These are phyloP conservation scores for Carnegiea gigantea DNA, from an alignment of 179 eudicot genomes.

Conservation along the genomic window DNA sequence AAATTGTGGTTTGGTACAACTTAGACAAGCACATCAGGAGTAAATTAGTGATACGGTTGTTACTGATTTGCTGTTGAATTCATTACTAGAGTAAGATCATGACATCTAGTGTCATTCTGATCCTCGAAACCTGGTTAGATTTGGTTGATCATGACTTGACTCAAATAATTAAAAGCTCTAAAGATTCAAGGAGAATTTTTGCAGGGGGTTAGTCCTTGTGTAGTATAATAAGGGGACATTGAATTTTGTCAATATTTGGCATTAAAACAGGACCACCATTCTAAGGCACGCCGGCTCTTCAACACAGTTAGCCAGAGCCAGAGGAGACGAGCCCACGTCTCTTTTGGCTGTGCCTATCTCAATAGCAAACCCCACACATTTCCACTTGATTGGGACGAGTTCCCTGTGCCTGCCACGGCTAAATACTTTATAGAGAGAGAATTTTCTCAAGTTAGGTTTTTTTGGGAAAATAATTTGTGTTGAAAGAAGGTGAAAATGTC, in stretches of 20 bases:
- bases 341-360: conserved; percentile 22
- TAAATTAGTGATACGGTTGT: too few species aligned
- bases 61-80: too few species aligned
- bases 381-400: conserved; percentile 10
- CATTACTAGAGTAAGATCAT: too few species aligned
- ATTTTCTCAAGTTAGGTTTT: neutral
- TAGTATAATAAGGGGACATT: conserved; percentile 18
- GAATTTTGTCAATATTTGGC: conserved; percentile 31
- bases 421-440: neutral
- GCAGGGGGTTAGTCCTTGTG: conserved; percentile 5
- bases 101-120: too few species aligned
- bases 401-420: neutral
- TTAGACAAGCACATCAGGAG: too few species aligned
- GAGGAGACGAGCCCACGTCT: conserved; percentile 14
- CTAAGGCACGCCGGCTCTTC: conserved; percentile 17
- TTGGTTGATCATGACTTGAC: conserved; percentile 28
- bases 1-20: too few species aligned
- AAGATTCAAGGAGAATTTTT: conserved; percentile 3
- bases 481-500: too few species aligned
- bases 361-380: neutral
- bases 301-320: neutral
- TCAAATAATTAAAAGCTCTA: conserved; percentile 12
- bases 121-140: too few species aligned
- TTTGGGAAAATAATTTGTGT: neutral
- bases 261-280: conserved; percentile 32